These are phyloP conservation scores for Russula earlei DNA, from an alignment of 768 basidiomycete species.

Conservation along the genomic window DNA sequence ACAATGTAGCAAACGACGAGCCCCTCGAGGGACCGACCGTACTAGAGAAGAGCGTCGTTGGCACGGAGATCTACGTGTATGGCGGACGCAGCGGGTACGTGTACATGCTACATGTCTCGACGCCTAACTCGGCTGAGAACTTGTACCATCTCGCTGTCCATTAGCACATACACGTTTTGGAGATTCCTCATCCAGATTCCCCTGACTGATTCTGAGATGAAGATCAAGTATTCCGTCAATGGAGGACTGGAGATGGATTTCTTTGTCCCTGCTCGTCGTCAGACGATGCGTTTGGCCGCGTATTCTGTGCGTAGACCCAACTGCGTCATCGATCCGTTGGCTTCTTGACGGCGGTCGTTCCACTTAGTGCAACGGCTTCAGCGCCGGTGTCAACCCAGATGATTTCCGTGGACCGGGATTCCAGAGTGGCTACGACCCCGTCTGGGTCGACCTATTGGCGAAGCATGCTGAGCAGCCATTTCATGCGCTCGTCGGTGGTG, in stretches of 20 bases:
- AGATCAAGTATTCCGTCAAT: conserved; percentile 75
- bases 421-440: conserved; percentile 75
- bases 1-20: not conserved
- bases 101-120: not conserved
- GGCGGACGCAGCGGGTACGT: conserved; percentile 42
- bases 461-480: conserved; percentile 76
- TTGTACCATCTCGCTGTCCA: not conserved
- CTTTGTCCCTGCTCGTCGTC: conserved; percentile 65
- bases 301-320: conserved; percentile 60
- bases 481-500: conserved; percentile 88
- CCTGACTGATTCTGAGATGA: conserved; percentile 59
- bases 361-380: conserved; percentile 76
- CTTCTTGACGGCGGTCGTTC: conserved; percentile 1
- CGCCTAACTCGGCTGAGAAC: not conserved
- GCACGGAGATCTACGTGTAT: conserved; percentile 70
- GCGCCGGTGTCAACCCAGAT: conserved; percentile 80
- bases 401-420: conserved; percentile 79
- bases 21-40: conserved; percentile 23
- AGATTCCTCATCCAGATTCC: conserved; percentile 83
- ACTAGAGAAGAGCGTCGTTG: conserved; percentile 37
- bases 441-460: conserved; percentile 88
- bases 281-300: conserved; percentile 88
- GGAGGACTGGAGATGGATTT: conserved; percentile 69
- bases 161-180: conserved; percentile 88
- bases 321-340: not conserved